Evolutionary conservation across 805 yeast genomes (phyloP).

Genomic region (Maudiozyma turicensis): DNA sequence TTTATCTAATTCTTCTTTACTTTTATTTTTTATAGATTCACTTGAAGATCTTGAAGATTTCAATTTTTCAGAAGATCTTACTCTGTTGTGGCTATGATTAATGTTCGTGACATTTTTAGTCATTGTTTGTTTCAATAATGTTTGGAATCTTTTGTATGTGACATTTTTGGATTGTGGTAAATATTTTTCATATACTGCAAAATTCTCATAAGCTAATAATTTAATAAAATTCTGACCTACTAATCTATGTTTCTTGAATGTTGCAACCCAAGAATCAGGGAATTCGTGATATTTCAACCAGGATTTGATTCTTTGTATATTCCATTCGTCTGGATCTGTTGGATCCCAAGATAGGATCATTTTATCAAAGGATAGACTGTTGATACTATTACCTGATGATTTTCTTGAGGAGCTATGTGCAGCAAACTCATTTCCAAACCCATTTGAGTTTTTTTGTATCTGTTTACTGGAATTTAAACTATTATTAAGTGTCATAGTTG

Average conservation of each 20-base stretch:
- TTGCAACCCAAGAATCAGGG: constrained; percentile 62
- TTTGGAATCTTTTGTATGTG: constrained; percentile 50
- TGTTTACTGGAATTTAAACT: neutral
- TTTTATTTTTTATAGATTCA: constrained; percentile 17
- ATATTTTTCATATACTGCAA: constrained; percentile 33
- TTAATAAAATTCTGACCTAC: constrained; percentile 56
- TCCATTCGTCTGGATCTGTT: constrained; percentile 57
- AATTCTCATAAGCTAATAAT: constrained; percentile 57
- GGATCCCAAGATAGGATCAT: constrained; percentile 39
- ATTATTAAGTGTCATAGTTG: neutral
- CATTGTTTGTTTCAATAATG: constrained; percentile 39
- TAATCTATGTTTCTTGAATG: constrained; percentile 48
- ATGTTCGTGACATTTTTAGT: constrained; percentile 23
- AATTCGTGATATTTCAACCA: constrained; percentile 69
- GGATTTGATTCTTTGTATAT: constrained; percentile 47
- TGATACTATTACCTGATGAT: constrained; percentile 19
- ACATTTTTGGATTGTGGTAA: constrained; percentile 39
- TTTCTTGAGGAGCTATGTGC: constrained; percentile 10
- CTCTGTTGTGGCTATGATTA: constrained; percentile 11
- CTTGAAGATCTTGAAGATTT: constrained; percentile 22
- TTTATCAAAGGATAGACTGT: constrained; percentile 20
- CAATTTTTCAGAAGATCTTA: constrained; percentile 14
- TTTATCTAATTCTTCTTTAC: neutral
- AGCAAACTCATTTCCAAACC: neutral
- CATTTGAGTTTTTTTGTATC: neutral